These are phyloP conservation scores for Cordyceps sp. DNA, from an alignment of 2,329 filamentous ascomycete species.

Conservation along the genomic window DNA sequence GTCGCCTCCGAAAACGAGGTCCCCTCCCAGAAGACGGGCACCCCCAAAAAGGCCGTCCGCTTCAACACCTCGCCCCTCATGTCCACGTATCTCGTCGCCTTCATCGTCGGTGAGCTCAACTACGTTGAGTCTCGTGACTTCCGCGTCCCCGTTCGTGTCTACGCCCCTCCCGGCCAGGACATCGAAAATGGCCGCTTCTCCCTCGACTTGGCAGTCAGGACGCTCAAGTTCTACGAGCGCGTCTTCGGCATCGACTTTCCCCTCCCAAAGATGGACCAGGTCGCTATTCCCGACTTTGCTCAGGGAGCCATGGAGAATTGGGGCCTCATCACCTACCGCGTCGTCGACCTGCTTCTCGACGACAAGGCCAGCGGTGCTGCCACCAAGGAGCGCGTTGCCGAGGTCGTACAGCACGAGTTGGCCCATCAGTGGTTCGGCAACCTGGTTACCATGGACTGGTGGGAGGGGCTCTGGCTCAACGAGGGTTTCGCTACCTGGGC, in stretches of 20 bases:
- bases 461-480: conserved; percentile 95
- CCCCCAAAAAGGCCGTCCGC: conserved; percentile 60
- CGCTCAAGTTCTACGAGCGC: conserved; percentile 88
- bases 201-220: conserved; percentile 73
- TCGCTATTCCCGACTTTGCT: conserved; percentile 89
- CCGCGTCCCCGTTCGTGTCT: conserved; percentile 85
- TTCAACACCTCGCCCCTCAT: conserved; percentile 88
- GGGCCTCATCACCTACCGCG: conserved; percentile 88
- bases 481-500: conserved; percentile 59
- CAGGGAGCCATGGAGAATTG: conserved; percentile 98
- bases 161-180: conserved; percentile 75
- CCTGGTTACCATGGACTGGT: conserved; percentile 95
- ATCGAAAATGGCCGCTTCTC: conserved; percentile 88
- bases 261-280: conserved; percentile 35
- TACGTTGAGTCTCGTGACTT: conserved; percentile 86
- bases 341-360: conserved; percentile 68
- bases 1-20: conserved; percentile 65
- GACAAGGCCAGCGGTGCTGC: conserved; percentile 81
- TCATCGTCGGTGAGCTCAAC: conserved; percentile 86
- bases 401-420: conserved; percentile 91
- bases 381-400: conserved; percentile 82
- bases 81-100: conserved; percentile 91
- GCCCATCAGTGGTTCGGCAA: conserved; percentile 99
- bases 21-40: conserved; percentile 9
- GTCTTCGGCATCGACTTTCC: conserved; percentile 52